These are phyloP conservation scores for Osmanthus fragrans DNA, from an alignment of 257 asterid genomes.

Conservation along the genomic window DNA sequence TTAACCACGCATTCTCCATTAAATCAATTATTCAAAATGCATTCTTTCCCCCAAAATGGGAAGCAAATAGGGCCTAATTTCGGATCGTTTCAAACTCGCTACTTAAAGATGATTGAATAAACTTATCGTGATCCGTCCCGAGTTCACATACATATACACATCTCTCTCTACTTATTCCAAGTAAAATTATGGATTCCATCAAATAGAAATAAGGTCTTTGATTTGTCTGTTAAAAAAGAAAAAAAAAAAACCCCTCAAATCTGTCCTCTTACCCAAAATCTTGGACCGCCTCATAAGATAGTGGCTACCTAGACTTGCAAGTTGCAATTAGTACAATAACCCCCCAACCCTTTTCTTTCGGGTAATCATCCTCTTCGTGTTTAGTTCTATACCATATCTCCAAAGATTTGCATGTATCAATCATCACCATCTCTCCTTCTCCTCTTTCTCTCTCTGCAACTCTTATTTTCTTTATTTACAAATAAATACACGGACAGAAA, in stretches of 20 bases:
- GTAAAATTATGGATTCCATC: constrained; percentile 30
- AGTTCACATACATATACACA: no score
- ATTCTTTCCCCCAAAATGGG: no score
- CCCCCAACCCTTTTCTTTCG: constrained; percentile 36
- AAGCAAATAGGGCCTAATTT: no score
- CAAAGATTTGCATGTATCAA: constrained; percentile 49
- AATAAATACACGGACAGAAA: constrained; percentile 45
- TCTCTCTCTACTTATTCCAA: constrained; percentile 26
- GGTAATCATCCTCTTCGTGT: constrained; percentile 48
- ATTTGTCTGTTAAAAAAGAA: constrained; percentile 51
- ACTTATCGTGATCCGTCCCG: no score
- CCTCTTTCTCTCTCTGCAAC: constrained; percentile 16
- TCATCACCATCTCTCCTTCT: constrained; percentile 19
- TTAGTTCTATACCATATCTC: constrained; percentile 52
- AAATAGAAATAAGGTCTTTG: constrained; percentile 29
- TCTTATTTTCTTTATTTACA: constrained; percentile 28
- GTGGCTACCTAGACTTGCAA: not conserved
- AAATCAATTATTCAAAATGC: no score
- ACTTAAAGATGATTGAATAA: no score
- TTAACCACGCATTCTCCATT: no score
- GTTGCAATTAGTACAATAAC: not conserved
- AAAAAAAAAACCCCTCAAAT: constrained; percentile 22
- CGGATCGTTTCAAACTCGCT: no score
- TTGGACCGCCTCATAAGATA: constrained; percentile 43
- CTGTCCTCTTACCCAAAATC: constrained; percentile 39